Percentiles rank a stretch among this genome's conserved stretches.
These are phyloP conservation scores for Cryptococcus sp. DNA, from an alignment of 1,284 basidiomycete species.

Conservation along the genomic window DNA sequence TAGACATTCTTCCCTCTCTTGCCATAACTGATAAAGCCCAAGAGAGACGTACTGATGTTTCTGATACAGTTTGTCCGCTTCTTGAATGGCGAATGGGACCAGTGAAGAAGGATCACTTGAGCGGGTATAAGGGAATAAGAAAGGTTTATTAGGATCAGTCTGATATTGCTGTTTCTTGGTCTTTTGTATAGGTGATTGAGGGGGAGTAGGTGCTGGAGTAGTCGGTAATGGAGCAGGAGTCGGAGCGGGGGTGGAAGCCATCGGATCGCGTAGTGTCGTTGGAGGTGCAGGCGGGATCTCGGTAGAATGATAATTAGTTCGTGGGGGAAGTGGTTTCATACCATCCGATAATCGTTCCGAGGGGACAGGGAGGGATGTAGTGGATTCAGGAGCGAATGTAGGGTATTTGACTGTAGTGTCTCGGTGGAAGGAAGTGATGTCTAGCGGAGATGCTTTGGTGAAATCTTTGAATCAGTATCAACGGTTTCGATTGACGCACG, in stretches of 20 bases:
- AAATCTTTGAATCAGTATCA: conserved; percentile 49
- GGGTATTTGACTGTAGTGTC: conserved; percentile 93
- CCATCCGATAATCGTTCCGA: conserved; percentile 74
- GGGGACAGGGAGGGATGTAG: conserved; percentile 39
- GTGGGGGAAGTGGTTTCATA: conserved; percentile 84
- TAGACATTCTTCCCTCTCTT: conserved; percentile 90
- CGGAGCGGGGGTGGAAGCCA: not conserved
- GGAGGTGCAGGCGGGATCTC: conserved; percentile 26
- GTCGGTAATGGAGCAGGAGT: conserved; percentile 53
- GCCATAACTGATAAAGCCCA: conserved; percentile 89
- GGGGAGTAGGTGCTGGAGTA: conserved; percentile 85
- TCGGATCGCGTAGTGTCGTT: not conserved
- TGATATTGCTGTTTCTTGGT: conserved; percentile 99
- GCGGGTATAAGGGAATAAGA: conserved; percentile 89
- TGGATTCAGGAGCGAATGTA: conserved; percentile 67
- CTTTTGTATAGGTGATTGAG: conserved; percentile 68
- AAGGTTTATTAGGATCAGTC: conserved; percentile 91
- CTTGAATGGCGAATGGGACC: conserved; percentile 91
- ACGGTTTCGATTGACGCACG: conserved; percentile 40
- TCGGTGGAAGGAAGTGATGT: conserved; percentile 77
- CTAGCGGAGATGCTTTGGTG: conserved; percentile 80
- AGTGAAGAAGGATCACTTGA: conserved; percentile 49
- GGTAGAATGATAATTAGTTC: conserved; percentile 73
- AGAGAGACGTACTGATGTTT: conserved; percentile 87
- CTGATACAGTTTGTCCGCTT: conserved; percentile 86